Percentiles rank a stretch among this genome's conserved stretches.
phyloP scores from a whole-genome alignment of 1,284 basidiomycete genomes.

The Chondrostereum purpureum region DNA sequence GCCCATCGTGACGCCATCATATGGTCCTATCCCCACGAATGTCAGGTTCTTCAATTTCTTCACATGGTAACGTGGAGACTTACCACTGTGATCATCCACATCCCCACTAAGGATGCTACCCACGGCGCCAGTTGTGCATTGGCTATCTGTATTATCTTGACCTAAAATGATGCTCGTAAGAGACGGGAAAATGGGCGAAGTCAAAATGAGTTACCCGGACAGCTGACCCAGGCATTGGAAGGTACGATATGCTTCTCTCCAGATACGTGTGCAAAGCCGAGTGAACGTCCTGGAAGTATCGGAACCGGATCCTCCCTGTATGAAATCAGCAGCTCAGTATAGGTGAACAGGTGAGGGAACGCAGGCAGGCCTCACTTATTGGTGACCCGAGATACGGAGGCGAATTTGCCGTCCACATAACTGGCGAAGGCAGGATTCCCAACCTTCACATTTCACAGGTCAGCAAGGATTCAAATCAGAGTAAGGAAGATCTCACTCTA shows the following conservation, averaged over 20 bases:
- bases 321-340: no score
- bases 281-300: slow-evolving; percentile 9
- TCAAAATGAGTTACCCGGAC: slow-evolving; percentile 25
- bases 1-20: no score
- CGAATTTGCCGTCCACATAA: slow-evolving; percentile 16
- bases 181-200: not conserved
- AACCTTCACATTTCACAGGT: slow-evolving; percentile 4
- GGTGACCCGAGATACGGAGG: slow-evolving; percentile 16
- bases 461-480: no score
- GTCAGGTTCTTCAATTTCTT: no score
- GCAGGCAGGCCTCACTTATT: slow-evolving; percentile 10
- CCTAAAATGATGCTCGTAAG: slow-evolving; percentile 15
- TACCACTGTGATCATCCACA: slow-evolving; percentile 25
- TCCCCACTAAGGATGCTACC: slow-evolving; percentile 25
- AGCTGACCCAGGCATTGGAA: slow-evolving; percentile 25
- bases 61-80: no score
- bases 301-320: slow-evolving; percentile 15
- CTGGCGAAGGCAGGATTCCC: slow-evolving; percentile 12
- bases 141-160: slow-evolving; percentile 24
- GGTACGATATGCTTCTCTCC: slow-evolving; percentile 36
- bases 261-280: slow-evolving; percentile 34
- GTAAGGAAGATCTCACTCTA: slow-evolving; percentile 22
- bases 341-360: slow-evolving; percentile 8
- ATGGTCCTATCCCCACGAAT: no score
- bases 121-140: slow-evolving; percentile 26